A percentile compares a stretch with the other conserved stretches of the same genome.
These are phyloP conservation scores for Helicostylum pulchrum DNA, from an alignment of 192 early-diverging fungal genomes.

Conservation along the genomic window DNA sequence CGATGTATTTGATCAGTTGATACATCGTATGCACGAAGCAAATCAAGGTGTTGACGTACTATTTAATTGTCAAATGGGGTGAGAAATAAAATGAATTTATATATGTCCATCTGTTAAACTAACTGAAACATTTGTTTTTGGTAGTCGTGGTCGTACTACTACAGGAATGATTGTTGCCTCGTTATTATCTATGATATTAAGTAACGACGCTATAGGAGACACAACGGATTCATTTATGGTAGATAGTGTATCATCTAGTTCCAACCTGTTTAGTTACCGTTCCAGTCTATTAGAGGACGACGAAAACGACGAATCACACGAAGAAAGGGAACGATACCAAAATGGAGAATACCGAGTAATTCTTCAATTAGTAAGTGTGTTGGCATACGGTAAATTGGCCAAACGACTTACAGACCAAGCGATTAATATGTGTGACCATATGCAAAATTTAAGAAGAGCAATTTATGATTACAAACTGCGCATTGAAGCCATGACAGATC, in stretches of 20 bases:
- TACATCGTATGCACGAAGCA: slow-evolving; percentile 41
- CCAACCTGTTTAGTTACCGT: background rate
- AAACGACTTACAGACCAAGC: slow-evolving; percentile 56
- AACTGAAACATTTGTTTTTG: background rate
- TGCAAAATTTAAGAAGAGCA: slow-evolving; percentile 60
- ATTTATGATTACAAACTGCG: slow-evolving; percentile 59
- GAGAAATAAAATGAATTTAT: background rate
- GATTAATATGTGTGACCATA: slow-evolving; percentile 62
- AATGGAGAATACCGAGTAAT: slow-evolving; percentile 59
- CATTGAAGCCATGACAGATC: slow-evolving; percentile 41
- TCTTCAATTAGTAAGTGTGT: slow-evolving; percentile 54
- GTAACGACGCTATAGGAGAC: slow-evolving; percentile 22
- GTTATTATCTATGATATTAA: slow-evolving; percentile 53
- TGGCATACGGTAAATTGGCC: slow-evolving; percentile 58
- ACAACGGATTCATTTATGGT: slow-evolving; percentile 20
- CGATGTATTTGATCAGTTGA: slow-evolving; percentile 61
- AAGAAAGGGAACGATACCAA: slow-evolving; percentile 38
- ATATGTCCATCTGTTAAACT: background rate
- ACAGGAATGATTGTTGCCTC: slow-evolving; percentile 58
- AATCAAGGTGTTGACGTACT: slow-evolving; percentile 42
- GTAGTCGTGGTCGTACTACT: slow-evolving; percentile 59
- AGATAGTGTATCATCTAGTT: background rate
- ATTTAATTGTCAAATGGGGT: slow-evolving; percentile 74
- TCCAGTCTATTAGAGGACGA: background rate
- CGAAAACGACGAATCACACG: slow-evolving; percentile 11